These are phyloP conservation scores for Fusarium veterinarium DNA, from an alignment of 2,329 filamentous ascomycete species.

Conservation along the genomic window DNA sequence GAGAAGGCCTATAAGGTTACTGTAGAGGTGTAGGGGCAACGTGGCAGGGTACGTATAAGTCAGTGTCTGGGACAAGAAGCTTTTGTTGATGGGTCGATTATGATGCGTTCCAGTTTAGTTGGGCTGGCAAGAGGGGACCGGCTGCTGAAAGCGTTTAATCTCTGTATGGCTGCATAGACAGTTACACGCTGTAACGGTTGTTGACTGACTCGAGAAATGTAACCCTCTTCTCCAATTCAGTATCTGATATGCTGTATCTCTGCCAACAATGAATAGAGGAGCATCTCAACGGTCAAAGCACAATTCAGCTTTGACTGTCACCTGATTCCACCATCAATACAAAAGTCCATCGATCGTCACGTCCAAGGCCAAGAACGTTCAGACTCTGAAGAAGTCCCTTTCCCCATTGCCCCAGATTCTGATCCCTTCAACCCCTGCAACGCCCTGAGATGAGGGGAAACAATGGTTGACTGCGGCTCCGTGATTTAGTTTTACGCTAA, in stretches of 20 bases:
- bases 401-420: slow-evolving; percentile 21
- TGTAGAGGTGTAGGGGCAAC: background rate
- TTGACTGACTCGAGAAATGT: background rate
- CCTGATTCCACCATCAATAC: background rate
- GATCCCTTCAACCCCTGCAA: background rate
- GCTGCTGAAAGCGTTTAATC: background rate
- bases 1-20: background rate
- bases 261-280: background rate
- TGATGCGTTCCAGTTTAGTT: slow-evolving; percentile 4
- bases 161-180: background rate
- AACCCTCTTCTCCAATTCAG: slow-evolving; percentile 5
- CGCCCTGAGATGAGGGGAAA: slow-evolving; percentile 36
- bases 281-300: background rate
- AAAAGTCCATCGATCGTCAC: background rate
- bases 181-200: background rate
- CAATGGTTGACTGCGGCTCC: slow-evolving; percentile 39
- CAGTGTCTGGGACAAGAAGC: background rate
- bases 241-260: background rate
- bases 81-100: slow-evolving; percentile 19
- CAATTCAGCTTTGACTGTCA: background rate
- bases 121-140: background rate
- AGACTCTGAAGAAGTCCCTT: background rate
- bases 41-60: slow-evolving; percentile 12
- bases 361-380: background rate
- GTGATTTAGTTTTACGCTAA: slow-evolving; percentile 39